Base-by-base conservation (phyloP, 768 basidiomycete species). In the Pisolithus tinctorius region DNA sequence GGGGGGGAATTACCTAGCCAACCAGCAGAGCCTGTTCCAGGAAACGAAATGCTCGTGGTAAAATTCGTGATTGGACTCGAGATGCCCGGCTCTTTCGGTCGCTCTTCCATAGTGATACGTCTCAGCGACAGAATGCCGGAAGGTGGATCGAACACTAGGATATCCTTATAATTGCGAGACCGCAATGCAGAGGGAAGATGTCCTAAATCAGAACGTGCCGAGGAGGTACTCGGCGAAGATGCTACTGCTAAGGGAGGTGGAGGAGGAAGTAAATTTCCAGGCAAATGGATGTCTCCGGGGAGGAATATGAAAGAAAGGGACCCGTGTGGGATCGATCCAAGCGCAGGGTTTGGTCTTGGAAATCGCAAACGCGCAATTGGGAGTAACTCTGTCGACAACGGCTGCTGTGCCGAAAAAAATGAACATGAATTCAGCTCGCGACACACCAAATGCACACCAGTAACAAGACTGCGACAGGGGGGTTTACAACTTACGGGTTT, bases 141-240 rank as follows among this genome's bases (percentile, higher is more conserved):
- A 0, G 64, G 65, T 0, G 83, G 79, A 59, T 88, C 83, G 58
- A 89, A 87, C 3, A 88, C 58, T 16, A 88, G 73, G 3, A 87
- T 54, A 51, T 89, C 86, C 61, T 85, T 84, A 56, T 75, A 78
- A 52, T 81, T 80, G 11, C 72, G 69, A 16, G 69, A 63, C 6
- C 61, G 68, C 48, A 58, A 66, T 25, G 54, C 70, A 60, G 64
- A 53, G 49, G 66, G 30, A 4, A 63, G 49, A 1, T 64, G 57
- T 36, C 45, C 45, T 9, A 64, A 61, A 41, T 59, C 64, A 2
- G 67, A 65, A 17, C 67, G 65, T 31, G 59, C 59, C 3, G 56
- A 58, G 13, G 60, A 70, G 20, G 67, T 53, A 46, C 60, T 65
- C 39, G 58, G 60, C 14, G 58, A 64, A 47, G 62, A 56, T n/a